Evolutionary conservation across 1,284 basidiomycete genomes (phyloP).

Genomic region (Rhodotorula sp.): DNA sequence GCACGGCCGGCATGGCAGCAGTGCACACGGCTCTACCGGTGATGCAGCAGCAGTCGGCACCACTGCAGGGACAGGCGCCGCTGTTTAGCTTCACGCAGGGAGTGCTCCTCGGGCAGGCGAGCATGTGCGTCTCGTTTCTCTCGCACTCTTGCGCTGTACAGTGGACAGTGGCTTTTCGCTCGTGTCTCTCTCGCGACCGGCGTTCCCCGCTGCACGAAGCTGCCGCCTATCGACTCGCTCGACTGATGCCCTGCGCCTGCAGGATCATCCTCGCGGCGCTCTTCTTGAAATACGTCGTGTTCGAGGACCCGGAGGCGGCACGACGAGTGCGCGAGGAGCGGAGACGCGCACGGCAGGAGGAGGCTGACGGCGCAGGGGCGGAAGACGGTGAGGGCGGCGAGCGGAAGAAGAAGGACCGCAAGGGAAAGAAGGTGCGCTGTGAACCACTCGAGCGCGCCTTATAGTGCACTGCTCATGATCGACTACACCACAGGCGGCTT

Average conservation of each 20-base stretch:
- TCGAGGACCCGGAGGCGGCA: slow-evolving; percentile 51
- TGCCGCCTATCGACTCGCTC: not conserved
- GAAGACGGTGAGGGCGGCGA: slow-evolving; percentile 34
- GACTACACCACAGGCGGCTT: slow-evolving; percentile 9
- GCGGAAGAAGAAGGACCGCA: not conserved
- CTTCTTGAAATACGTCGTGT: slow-evolving; percentile 60
- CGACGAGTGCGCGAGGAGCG: slow-evolving; percentile 6
- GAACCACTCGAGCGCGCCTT: not conserved
- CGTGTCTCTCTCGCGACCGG: not conserved
- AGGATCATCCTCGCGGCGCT: slow-evolving; percentile 52
- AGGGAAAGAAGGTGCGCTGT: not conserved
- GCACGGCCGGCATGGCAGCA: no score
- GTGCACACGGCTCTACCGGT: no score
- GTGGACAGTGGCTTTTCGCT: not conserved
- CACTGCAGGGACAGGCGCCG: not conserved
- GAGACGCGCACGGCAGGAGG: not conserved
- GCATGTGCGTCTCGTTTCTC: slow-evolving; percentile 48
- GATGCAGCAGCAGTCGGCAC: no score
- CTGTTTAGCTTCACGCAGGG: slow-evolving; percentile 57
- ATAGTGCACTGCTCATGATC: not conserved
- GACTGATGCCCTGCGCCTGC: not conserved
- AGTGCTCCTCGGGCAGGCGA: slow-evolving; percentile 57
- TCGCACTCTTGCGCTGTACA: slow-evolving; percentile 18
- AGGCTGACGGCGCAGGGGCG: slow-evolving; percentile 7
- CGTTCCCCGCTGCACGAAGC: not conserved